Percentiles rank a stretch among this genome's conserved stretches.
Conservation (phyloP, 2,329 filamentous ascomycete genomes). For the Dactylellina cionopaga region DNA sequence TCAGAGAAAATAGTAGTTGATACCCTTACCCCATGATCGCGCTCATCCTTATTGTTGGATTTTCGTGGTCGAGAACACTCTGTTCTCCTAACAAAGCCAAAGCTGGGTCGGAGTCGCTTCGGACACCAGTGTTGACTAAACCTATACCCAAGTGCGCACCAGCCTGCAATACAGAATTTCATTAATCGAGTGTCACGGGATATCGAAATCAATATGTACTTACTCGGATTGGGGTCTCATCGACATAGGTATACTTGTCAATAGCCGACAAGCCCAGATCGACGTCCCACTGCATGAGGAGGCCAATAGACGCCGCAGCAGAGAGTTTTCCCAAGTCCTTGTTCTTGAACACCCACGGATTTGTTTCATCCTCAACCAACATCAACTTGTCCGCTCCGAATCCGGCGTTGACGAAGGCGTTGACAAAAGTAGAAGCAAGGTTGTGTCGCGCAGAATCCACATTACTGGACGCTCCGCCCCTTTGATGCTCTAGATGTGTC, state of each 20-base stretch:
- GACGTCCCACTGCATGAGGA: conserved; percentile 91
- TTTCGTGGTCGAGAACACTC: conserved; percentile 81
- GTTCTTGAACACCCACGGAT: conserved; percentile 98
- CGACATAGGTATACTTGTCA: conserved; percentile 88
- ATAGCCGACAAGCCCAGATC: conserved; percentile 92
- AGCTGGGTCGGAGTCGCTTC: conserved; percentile 87
- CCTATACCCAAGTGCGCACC: conserved; percentile 92
- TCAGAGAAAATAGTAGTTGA: neutral
- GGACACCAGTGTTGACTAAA: conserved; percentile 93
- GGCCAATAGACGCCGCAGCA: conserved; percentile 90
- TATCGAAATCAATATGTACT: neutral
- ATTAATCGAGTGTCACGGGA: conserved; percentile 9
- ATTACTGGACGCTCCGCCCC: conserved; percentile 85
- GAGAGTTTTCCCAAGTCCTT: conserved; percentile 98
- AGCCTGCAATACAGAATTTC: conserved; percentile 71
- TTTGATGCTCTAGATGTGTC: conserved; percentile 93
- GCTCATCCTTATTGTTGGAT: conserved; percentile 78
- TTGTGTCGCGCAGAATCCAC: conserved; percentile 96
- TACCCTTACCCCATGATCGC: conserved; percentile 77
- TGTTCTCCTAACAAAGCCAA: conserved; percentile 83
- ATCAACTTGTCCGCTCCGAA: conserved; percentile 98
- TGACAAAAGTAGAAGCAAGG: conserved; percentile 93
- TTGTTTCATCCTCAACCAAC: conserved; percentile 87
- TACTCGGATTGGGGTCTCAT: conserved; percentile 76
- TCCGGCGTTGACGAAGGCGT: conserved; percentile 94